phyloP scores from a whole-genome alignment of 2,329 filamentous ascomycete genomes.

The Fusarium sp. region DNA sequence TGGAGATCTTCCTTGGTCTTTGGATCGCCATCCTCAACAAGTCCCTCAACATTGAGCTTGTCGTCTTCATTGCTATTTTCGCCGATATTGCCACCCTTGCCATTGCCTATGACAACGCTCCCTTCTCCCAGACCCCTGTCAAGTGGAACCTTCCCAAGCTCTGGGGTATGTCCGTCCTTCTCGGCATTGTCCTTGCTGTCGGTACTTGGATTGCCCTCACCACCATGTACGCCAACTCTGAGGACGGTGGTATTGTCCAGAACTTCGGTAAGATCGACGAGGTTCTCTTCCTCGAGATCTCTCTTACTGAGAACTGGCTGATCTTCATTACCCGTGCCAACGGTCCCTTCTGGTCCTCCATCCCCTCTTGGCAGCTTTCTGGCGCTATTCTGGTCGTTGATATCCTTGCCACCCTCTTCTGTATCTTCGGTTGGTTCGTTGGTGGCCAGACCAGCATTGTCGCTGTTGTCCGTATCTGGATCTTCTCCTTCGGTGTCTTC shows the following conservation, averaged over 20 bases:
- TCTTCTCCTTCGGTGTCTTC: slow-evolving; percentile 92
- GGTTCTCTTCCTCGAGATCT: slow-evolving; percentile 90
- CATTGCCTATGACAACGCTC: slow-evolving; percentile 94
- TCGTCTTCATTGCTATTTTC: slow-evolving; percentile 95
- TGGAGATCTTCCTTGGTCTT: slow-evolving; percentile 91
- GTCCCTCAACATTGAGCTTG: slow-evolving; percentile 85
- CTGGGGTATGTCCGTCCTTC: slow-evolving; percentile 90
- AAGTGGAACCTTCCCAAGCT: slow-evolving; percentile 97
- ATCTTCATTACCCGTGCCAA: slow-evolving; percentile 97
- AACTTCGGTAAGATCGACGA: slow-evolving; percentile 86
- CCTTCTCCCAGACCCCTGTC: slow-evolving; percentile 86
- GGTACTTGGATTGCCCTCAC: slow-evolving; percentile 92
- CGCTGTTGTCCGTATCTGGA: slow-evolving; percentile 88
- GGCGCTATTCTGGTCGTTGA: slow-evolving; percentile 86
- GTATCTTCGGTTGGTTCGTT: slow-evolving; percentile 86
- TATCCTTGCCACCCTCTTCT: slow-evolving; percentile 86
- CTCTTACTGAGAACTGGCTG: slow-evolving; percentile 93
- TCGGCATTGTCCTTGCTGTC: slow-evolving; percentile 83
- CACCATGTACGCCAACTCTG: slow-evolving; percentile 79
- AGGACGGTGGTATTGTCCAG: slow-evolving; percentile 87
- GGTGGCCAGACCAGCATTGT: slow-evolving; percentile 79
- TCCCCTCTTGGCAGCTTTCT: slow-evolving; percentile 86
- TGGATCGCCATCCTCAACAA: slow-evolving; percentile 92
- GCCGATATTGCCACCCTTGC: slow-evolving; percentile 92
- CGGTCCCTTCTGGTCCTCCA: slow-evolving; percentile 90